A percentile compares a stretch with the other conserved stretches of the same genome.
These are phyloP conservation scores for Vaccinium corymbosum DNA, from an alignment of 148 eudicot species.

Conservation along the genomic window DNA sequence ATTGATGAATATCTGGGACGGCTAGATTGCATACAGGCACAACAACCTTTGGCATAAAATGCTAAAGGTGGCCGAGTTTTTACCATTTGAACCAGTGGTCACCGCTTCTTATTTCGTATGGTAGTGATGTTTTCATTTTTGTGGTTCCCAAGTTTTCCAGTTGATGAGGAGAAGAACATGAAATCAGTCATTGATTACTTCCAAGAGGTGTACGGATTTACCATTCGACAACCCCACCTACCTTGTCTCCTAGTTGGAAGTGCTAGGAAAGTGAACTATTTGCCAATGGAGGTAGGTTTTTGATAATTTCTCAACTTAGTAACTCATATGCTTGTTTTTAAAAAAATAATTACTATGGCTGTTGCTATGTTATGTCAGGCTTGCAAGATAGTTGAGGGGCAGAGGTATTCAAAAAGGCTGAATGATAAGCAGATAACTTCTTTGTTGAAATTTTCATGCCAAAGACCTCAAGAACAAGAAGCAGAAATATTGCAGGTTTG, in stretches of 20 bases:
- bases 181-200: conserved; percentile 75
- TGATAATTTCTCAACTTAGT: not conserved
- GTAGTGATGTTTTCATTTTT: conserved; percentile 9
- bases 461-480: conserved; percentile 64
- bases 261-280: conserved; percentile 64
- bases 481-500: conserved; percentile 65
- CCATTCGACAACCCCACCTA: conserved; percentile 57
- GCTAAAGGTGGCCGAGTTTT: not conserved
- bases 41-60: not conserved
- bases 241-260: conserved; percentile 86
- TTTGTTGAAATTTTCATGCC: conserved; percentile 60
- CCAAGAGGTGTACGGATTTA: conserved; percentile 67
- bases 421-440: conserved; percentile 77
- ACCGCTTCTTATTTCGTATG: conserved; percentile 1
- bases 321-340: not conserved
- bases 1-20: not conserved
- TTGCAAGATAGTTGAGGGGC: conserved; percentile 80
- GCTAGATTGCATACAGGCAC: not conserved
- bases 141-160: conserved; percentile 50
- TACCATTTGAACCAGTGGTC: not conserved
- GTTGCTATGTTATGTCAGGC: conserved; percentile 31
- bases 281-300: conserved; percentile 68
- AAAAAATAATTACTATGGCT: not conserved
- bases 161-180: conserved; percentile 70
- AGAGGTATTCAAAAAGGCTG: conserved; percentile 63